Evolutionary conservation across 2,329 filamentous ascomycete species (phyloP).

Genomic region (Dothideomycetes sp.): DNA sequence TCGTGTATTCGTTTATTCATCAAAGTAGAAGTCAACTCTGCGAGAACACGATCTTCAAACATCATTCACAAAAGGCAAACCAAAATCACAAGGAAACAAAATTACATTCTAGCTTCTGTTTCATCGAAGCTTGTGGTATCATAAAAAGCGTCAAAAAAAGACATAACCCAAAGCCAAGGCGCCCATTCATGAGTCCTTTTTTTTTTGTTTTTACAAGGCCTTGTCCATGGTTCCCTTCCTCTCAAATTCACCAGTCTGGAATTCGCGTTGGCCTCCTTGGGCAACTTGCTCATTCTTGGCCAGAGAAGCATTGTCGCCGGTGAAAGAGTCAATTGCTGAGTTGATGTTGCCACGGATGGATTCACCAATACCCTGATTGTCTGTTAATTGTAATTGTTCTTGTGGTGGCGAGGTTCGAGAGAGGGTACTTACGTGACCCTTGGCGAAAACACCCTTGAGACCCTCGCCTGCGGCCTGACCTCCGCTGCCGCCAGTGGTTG

Average conservation of each 20-base stretch:
- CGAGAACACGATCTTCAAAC: too few relatives aligned
- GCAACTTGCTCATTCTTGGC: conserved; percentile 11
- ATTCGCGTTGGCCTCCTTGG: conserved; percentile 6
- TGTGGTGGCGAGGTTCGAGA: background rate
- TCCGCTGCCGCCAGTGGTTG: background rate
- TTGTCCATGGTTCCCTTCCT: conserved; percentile 9
- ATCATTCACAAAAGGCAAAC: too few relatives aligned
- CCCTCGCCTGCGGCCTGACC: conserved; percentile 3
- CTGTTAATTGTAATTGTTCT: background rate
- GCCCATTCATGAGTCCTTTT: too few relatives aligned
- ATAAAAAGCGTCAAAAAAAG: too few relatives aligned
- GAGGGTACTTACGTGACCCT: conserved; percentile 9
- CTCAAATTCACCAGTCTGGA: conserved; percentile 5
- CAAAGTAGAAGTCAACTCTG: too few relatives aligned
- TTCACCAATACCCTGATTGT: conserved; percentile 8
- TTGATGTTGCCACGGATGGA: conserved; percentile 13
- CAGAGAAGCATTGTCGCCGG: conserved; percentile 4
- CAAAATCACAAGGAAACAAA: too few relatives aligned
- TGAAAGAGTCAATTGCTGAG: conserved; percentile 4
- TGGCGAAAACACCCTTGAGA: conserved; percentile 10
- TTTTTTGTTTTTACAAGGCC: background rate
- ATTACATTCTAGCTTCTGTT: too few relatives aligned
- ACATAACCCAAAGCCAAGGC: too few relatives aligned
- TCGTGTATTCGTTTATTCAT: too few relatives aligned
- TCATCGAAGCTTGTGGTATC: too few relatives aligned